Evolutionary conservation across 129 eudicot species (phyloP).

Genomic region (Lactuca saligna): DNA sequence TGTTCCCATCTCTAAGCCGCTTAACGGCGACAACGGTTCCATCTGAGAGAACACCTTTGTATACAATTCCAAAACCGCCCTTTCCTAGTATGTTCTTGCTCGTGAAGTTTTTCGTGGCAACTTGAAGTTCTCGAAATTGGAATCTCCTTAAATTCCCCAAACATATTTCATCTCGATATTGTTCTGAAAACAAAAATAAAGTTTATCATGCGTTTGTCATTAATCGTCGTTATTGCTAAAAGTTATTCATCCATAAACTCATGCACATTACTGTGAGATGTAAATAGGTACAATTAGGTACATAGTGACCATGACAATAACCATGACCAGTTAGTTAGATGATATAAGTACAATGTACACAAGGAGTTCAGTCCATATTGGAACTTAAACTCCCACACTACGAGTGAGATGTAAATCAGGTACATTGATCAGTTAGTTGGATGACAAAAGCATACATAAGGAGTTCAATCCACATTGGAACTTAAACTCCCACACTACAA

Average conservation of each 20-base stretch:
- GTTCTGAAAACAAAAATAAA: constrained; percentile 50
- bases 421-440: not conserved
- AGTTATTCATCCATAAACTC: not conserved
- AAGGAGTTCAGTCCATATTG: not conserved
- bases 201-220: not conserved
- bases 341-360: too few relatives aligned
- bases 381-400: not conserved
- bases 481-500: not conserved
- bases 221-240: too few relatives aligned
- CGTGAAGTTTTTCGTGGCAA: constrained; percentile 81
- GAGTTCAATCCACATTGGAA: not conserved
- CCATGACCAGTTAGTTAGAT: not conserved
- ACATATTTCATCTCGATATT: constrained; percentile 76
- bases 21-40: constrained; percentile 94
- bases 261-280: not conserved
- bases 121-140: constrained; percentile 76
- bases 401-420: not conserved
- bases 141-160: constrained; percentile 85
- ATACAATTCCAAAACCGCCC: constrained; percentile 92
- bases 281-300: not conserved
- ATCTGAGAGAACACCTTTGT: constrained; percentile 79
- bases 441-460: too few relatives aligned
- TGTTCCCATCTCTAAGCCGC: constrained; percentile 78
- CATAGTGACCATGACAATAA: too few relatives aligned
- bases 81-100: constrained; percentile 87